A percentile compares a stretch with the other conserved stretches of the same genome.
Evolutionary conservation across 176 grass and related monocot genomes (phyloP).

Genomic region (Oryza brachyantha): DNA sequence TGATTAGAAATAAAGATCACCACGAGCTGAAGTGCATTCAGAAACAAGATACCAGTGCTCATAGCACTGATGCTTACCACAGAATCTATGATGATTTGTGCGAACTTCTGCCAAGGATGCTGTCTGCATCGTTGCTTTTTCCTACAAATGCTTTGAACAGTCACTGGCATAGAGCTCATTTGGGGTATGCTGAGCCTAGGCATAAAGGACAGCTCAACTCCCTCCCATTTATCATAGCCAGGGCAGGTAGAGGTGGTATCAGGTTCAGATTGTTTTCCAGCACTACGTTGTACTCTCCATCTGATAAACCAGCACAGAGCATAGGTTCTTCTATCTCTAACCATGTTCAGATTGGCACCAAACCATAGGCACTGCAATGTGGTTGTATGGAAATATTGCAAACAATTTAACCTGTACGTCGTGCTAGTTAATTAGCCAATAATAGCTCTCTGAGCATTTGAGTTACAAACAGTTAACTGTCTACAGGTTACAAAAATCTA

Average conservation of each 20-base stretch:
- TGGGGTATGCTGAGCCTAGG: no score
- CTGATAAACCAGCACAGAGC: background rate
- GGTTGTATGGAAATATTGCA: slow-evolving; percentile 7
- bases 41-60: background rate
- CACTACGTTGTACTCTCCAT: background rate
- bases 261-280: background rate
- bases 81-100: background rate
- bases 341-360: background rate
- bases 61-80: background rate
- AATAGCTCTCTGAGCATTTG: background rate
- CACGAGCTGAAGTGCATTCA: background rate
- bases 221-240: background rate
- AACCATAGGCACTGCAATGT: background rate
- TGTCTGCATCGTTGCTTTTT: background rate
- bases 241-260: background rate
- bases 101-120: background rate
- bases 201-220: background rate
- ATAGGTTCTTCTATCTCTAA: background rate
- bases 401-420: background rate
- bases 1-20: background rate
- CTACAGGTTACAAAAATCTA: slow-evolving; percentile 16
- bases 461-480: slow-evolving; percentile 21
- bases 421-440: background rate
- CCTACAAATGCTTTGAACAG: background rate
- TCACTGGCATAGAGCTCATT: background rate